A percentile compares a stretch with the other conserved stretches of the same genome.
phyloP scores from a whole-genome alignment of 2,329 filamentous ascomycete genomes.

The Cladosporium sp. region DNA sequence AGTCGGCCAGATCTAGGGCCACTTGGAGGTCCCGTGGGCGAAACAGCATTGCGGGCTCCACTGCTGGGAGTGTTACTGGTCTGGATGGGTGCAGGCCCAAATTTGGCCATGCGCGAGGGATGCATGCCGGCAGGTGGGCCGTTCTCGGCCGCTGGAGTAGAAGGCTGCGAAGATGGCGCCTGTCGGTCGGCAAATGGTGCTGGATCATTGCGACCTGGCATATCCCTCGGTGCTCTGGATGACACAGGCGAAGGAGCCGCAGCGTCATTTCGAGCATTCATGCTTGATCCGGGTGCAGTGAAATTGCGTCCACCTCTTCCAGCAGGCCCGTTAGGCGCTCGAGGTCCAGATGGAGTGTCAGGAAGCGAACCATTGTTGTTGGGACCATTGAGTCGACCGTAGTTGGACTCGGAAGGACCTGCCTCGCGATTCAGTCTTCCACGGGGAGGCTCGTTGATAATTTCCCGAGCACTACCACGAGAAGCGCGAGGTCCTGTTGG shows the following conservation, averaged over 20 bases:
- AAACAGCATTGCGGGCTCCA: constrained; percentile 21
- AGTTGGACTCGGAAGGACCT: constrained; percentile 42
- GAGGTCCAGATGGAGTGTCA: constrained; percentile 49
- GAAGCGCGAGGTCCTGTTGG: constrained; percentile 52
- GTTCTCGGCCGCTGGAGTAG: constrained; percentile 24
- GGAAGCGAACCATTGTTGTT: background rate
- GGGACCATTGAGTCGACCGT: constrained; percentile 45
- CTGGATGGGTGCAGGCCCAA: constrained; percentile 25
- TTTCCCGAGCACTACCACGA: constrained; percentile 35
- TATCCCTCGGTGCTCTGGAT: constrained; percentile 8
- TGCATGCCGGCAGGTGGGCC: constrained; percentile 22
- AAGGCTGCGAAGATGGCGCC: constrained; percentile 16
- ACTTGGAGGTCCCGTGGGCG: constrained; percentile 27
- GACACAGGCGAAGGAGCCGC: constrained; percentile 24
- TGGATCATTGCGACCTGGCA: background rate
- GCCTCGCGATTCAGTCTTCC: constrained; percentile 35
- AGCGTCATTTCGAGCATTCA: constrained; percentile 16
- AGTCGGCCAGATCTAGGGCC: constrained; percentile 23
- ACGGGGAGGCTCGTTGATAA: constrained; percentile 34
- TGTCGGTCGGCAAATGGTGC: constrained; percentile 15
- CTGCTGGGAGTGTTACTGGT: constrained; percentile 21
- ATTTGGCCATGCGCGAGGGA: constrained; percentile 26
- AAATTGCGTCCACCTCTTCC: constrained; percentile 38
- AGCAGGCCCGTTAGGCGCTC: constrained; percentile 38
- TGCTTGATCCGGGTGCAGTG: constrained; percentile 29